Percentiles rank a stretch among this genome's conserved stretches.
Conservation (phyloP, 2,329 filamentous ascomycete species). For the Colletotrichum phormii region DNA sequence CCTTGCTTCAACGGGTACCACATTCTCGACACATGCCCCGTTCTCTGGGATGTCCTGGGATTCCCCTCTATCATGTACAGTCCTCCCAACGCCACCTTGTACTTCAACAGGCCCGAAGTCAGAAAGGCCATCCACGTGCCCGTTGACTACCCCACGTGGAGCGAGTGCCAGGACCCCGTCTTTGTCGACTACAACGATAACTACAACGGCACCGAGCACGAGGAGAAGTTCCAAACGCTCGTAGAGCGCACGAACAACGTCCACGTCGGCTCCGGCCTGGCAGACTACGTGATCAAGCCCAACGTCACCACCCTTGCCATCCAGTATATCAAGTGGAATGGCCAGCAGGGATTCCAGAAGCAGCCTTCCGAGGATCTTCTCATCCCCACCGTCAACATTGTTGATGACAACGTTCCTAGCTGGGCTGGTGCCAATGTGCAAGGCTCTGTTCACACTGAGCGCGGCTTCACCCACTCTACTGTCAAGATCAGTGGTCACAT, state of each 20-base stretch:
- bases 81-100: slow-evolving; percentile 70
- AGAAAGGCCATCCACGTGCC: slow-evolving; percentile 76
- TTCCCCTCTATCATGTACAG: slow-evolving; percentile 73
- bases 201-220: slow-evolving; percentile 25
- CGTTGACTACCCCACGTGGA: slow-evolving; percentile 41
- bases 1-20: slow-evolving; percentile 86
- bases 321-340: slow-evolving; percentile 86
- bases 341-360: slow-evolving; percentile 75
- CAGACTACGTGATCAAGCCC: slow-evolving; percentile 75
- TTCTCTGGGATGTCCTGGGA: slow-evolving; percentile 75
- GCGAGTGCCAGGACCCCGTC: slow-evolving; percentile 20
- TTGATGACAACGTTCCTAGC: slow-evolving; percentile 51
- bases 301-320: slow-evolving; percentile 79
- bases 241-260: slow-evolving; percentile 69
- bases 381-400: slow-evolving; percentile 60
- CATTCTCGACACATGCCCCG: slow-evolving; percentile 77
- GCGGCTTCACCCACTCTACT: slow-evolving; percentile 78
- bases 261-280: slow-evolving; percentile 77
- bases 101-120: slow-evolving; percentile 79
- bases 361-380: slow-evolving; percentile 72
- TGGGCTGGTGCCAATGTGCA: slow-evolving; percentile 72
- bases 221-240: slow-evolving; percentile 56
- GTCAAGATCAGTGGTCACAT: slow-evolving; percentile 76
- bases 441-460: slow-evolving; percentile 78
- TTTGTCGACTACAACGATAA: slow-evolving; percentile 19